Percentiles rank a stretch among this genome's conserved stretches.
These are phyloP conservation scores for Periconia digitata DNA, from an alignment of 2,329 filamentous ascomycete species.

Conservation along the genomic window DNA sequence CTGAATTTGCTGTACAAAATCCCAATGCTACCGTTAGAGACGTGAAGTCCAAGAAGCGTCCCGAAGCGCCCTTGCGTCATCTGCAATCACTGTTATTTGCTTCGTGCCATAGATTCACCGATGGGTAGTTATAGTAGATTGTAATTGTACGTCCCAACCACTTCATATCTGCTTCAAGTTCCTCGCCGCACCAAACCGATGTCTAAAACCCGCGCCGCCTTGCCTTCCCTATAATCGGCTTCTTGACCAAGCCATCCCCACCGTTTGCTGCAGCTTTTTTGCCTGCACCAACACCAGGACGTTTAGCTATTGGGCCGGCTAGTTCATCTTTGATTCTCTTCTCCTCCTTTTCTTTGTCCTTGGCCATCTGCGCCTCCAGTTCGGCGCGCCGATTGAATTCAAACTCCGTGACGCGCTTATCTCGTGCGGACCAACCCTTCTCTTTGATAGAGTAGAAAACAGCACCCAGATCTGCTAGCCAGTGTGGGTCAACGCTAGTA, in stretches of 20 bases:
- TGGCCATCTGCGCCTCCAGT: constrained; percentile 88
- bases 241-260: constrained; percentile 45
- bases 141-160: too few species aligned
- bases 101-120: too few species aligned
- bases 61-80: too few species aligned
- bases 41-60: too few species aligned
- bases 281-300: constrained; percentile 21
- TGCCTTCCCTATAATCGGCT: constrained; percentile 36
- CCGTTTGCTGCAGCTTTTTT: constrained; percentile 29
- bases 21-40: too few species aligned
- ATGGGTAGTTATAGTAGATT: too few species aligned
- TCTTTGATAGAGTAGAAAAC: constrained; percentile 98
- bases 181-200: background rate
- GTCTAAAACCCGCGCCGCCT: constrained; percentile 20
- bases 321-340: constrained; percentile 48
- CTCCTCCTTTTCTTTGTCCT: constrained; percentile 73
- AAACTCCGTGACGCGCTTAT: constrained; percentile 83
- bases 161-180: too few species aligned
- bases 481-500: constrained; percentile 92
- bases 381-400: constrained; percentile 94
- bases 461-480: constrained; percentile 93
- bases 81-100: too few species aligned
- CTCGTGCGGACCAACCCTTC: constrained; percentile 87
- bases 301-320: constrained; percentile 30
- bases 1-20: background rate